Conservation (phyloP, 495 filamentous ascomycete species). For the Penicillium daleae region DNA sequence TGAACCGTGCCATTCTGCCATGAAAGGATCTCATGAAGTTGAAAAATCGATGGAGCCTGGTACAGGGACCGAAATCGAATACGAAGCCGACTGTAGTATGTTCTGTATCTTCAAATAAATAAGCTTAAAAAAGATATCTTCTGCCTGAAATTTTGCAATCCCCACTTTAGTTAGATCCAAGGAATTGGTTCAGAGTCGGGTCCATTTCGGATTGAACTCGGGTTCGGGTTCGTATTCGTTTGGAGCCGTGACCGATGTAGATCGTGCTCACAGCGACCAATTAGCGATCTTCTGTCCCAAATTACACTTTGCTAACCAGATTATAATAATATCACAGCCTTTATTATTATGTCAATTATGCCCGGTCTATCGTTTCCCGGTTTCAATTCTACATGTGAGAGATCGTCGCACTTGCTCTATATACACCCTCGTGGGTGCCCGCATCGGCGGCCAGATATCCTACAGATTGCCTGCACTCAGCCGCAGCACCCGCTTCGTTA, state of each 20-base stretch:
- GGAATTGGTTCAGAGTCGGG: not conserved
- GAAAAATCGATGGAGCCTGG: not conserved
- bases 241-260: not conserved
- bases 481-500: not conserved
- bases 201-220: not conserved
- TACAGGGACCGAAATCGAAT: not conserved
- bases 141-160: not conserved
- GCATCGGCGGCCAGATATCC: not conserved
- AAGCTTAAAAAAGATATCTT: not conserved
- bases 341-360: not conserved
- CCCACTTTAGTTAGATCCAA: not conserved
- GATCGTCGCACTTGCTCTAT: not conserved
- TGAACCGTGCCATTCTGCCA: not conserved
- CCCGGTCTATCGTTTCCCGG: not conserved
- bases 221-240: constrained; percentile 1
- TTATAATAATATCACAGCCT: not conserved
- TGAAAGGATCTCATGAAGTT: not conserved
- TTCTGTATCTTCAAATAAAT: not conserved
- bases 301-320: not conserved
- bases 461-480: not conserved
- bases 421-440: not conserved
- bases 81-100: not conserved
- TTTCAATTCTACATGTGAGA: not conserved
- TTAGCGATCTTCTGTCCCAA: not conserved
- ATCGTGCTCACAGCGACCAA: not conserved